These are phyloP conservation scores for Cladosporium halotolerans DNA, from an alignment of 2,329 filamentous ascomycete species.

Conservation along the genomic window DNA sequence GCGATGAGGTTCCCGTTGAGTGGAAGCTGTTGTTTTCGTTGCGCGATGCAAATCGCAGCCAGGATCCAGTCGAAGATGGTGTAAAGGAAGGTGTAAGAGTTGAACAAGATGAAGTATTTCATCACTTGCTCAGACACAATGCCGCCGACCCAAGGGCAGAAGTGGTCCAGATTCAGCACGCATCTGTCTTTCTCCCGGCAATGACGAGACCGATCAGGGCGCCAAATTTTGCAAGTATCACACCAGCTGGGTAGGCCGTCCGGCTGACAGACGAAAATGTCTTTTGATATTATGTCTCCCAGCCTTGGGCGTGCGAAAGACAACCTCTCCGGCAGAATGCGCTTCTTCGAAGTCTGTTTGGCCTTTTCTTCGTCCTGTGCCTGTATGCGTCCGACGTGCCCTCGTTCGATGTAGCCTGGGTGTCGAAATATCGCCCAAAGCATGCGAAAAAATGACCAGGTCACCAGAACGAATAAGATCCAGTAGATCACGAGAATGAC, in stretches of 20 bases:
- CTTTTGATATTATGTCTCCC: neutral
- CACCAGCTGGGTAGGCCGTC: neutral
- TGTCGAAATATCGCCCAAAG: neutral
- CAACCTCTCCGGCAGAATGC: neutral
- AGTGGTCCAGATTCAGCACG: slow-evolving; percentile 39
- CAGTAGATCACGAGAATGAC: slow-evolving; percentile 5
- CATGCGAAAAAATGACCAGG: slow-evolving; percentile 5
- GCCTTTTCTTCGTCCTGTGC: neutral
- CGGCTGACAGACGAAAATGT: neutral
- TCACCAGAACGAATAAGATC: slow-evolving; percentile 5
- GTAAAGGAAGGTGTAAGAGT: neutral
- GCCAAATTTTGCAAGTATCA: neutral
- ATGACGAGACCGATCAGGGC: neutral
- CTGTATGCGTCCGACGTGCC: no score
- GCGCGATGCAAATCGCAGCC: neutral
- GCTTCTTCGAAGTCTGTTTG: neutral
- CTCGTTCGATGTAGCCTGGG: slow-evolving; percentile 3
- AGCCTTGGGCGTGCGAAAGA: neutral
- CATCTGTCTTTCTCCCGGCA: slow-evolving; percentile 39
- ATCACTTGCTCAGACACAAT: neutral
- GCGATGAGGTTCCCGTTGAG: neutral
- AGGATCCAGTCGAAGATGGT: neutral
- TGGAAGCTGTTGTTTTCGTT: neutral
- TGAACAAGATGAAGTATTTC: neutral
- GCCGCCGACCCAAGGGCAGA: slow-evolving; percentile 60